Evolutionary conservation across 192 early-diverging fungal species (phyloP), one percentile per base, ranked within the genome.

Genomic region (Coemansia sp.): DNA sequence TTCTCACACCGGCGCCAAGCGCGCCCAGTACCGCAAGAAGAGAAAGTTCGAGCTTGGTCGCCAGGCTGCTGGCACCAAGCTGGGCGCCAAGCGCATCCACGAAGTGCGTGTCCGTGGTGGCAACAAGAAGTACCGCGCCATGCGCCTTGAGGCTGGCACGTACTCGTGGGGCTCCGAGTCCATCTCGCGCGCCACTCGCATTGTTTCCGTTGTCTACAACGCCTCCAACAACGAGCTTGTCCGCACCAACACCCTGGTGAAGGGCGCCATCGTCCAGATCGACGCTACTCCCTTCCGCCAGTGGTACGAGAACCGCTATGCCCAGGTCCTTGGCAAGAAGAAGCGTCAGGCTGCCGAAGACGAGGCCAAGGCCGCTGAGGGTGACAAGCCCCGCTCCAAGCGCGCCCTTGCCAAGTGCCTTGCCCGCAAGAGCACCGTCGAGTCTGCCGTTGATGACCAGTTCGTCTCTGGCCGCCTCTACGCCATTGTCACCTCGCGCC

Each of bases 1-100:
- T 78, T 88, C 88, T 70, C 90, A 90, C 86, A 95, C 97, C 50
- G 95, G 97, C 88, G 97, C 96, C 89, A 96, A 96, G 90, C 92
- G 97, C 84, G 94, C 94, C 78, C 94, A 96, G 82, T 96, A 95
- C 93, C 93, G 97, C 90, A 99, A 99, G 95, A 99, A 99, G 94
- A 94, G 97, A 91, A 99, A 99, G 93, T 99, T 99, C 90, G 97
- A 99, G 87, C 89, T 97, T 76, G 97, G 96, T 85, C 94, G 97
- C 85, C 97, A 98, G 89, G 80, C 94, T 74, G 96, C 95, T 78
- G 92, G 92, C 90, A 99, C 97, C 87, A 95, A 94, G 89, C 90
- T 99, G 67, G 97, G 96, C 67, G 84, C 87, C 78, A 98, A 97
- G 94, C 90, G 95, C 80, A 93, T 99, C 75, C 95, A 98, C 86